Evolutionary conservation across 1,284 basidiomycete species (phyloP).

Genomic region (Rhodotorula sp.): DNA sequence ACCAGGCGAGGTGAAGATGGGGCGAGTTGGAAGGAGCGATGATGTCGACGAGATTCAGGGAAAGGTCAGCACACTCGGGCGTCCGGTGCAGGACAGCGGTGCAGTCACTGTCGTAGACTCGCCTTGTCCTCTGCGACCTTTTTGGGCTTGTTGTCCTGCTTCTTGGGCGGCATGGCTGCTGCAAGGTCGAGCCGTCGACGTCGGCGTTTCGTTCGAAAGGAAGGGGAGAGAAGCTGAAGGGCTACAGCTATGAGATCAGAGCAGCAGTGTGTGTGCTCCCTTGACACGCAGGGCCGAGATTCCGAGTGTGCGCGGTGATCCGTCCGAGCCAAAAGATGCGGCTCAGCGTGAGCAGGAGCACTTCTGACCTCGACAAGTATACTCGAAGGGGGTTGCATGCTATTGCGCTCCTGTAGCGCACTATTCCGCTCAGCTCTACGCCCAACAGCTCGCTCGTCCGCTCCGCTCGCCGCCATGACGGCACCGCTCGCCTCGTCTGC

Average conservation of each 20-base stretch:
- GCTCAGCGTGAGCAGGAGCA: too few relatives aligned
- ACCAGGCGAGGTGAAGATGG: too few relatives aligned
- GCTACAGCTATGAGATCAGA: too few relatives aligned
- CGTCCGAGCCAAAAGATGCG: too few relatives aligned
- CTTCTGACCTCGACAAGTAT: too few relatives aligned
- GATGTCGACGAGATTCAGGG: constrained; percentile 16
- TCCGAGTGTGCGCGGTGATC: too few relatives aligned
- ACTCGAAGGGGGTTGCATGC: too few relatives aligned
- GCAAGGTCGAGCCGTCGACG: not conserved
- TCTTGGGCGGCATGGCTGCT: constrained; percentile 63
- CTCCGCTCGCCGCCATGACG: not conserved
- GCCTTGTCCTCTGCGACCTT: constrained; percentile 77
- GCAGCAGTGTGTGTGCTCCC: too few relatives aligned
- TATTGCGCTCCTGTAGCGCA: not conserved
- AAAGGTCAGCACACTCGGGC: constrained; percentile 18
- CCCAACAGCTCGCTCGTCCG: too few relatives aligned
- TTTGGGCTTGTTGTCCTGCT: constrained; percentile 56
- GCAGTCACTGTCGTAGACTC: constrained; percentile 41
- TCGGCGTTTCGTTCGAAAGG: not conserved
- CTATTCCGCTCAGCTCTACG: not conserved
- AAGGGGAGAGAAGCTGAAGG: not conserved
- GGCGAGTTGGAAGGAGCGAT: not conserved
- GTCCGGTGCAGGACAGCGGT: constrained; percentile 23
- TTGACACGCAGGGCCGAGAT: too few relatives aligned
- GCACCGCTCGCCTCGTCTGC: not conserved